Percentiles rank a stretch among this genome's conserved stretches.
Evolutionary conservation across 2,329 filamentous ascomycete genomes (phyloP).

Genomic region (Fusarium sp.): DNA sequence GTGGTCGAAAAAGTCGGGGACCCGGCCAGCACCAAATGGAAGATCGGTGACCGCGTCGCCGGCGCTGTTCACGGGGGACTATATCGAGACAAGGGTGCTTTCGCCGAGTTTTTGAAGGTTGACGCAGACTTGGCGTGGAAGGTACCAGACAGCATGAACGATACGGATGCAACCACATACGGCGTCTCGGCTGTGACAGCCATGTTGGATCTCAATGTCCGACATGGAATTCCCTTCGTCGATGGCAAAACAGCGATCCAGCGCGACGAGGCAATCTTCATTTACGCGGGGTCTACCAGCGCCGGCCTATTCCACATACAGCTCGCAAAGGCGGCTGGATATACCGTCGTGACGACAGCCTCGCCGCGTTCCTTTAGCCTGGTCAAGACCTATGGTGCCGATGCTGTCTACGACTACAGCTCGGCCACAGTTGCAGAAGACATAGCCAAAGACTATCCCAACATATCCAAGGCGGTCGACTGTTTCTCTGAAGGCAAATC

Average conservation of each 20-base stretch:
- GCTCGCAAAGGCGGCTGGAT: conserved; percentile 60
- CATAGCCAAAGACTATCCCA: conserved; percentile 39
- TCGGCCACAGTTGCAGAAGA: conserved; percentile 32
- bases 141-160: conserved; percentile 39
- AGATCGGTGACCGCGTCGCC: conserved; percentile 43
- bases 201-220: conserved; percentile 44
- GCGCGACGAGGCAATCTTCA: conserved; percentile 51
- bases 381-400: conserved; percentile 61
- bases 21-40: conserved; percentile 27
- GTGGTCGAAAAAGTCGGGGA: conserved; percentile 50
- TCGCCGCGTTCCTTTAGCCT: conserved; percentile 60
- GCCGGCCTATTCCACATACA: conserved; percentile 65
- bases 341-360: conserved; percentile 61
- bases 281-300: conserved; percentile 66
- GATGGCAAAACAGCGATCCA: not conserved
- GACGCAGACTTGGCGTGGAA: conserved; percentile 46
- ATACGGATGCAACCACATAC: conserved; percentile 47
- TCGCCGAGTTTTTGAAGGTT: conserved; percentile 47
- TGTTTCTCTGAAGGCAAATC: conserved; percentile 53
- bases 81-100: conserved; percentile 46
- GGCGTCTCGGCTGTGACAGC: conserved; percentile 47
- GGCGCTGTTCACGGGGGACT: conserved; percentile 47
- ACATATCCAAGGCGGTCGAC: conserved; percentile 51
- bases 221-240: conserved; percentile 42
- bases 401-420: conserved; percentile 60